phyloP scores from a whole-genome alignment of 2,329 filamentous ascomycete genomes.

The Geosmithia flava region DNA sequence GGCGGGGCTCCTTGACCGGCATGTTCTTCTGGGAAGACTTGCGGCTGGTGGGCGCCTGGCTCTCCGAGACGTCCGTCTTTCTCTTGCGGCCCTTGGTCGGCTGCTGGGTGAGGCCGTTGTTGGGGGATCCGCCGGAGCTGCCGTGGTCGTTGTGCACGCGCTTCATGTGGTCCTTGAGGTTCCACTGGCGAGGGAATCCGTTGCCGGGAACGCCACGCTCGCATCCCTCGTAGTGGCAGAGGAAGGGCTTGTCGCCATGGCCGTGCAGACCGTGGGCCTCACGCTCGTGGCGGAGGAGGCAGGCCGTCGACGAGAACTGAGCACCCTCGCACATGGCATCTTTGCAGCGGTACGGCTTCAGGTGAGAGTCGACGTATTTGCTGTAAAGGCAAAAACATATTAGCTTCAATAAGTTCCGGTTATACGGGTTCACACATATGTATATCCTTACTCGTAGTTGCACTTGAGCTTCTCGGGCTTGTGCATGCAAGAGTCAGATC shows the following conservation, averaged over 20 bases:
- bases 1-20: conserved; percentile 12
- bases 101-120: conserved; percentile 13
- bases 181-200: conserved; percentile 92
- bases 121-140: conserved; percentile 26
- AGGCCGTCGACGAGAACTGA: conserved; percentile 90
- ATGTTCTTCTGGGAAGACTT: conserved; percentile 34
- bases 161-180: conserved; percentile 94
- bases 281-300: conserved; percentile 85
- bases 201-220: conserved; percentile 72
- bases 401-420: neutral
- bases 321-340: conserved; percentile 69
- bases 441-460: conserved; percentile 80
- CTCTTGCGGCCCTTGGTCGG: conserved; percentile 42
- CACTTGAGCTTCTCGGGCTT: conserved; percentile 94
- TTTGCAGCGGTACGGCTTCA: conserved; percentile 96
- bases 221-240: conserved; percentile 79
- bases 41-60: conserved; percentile 24
- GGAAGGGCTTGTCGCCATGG: conserved; percentile 83
- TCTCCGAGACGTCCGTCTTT: conserved; percentile 38
- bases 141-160: conserved; percentile 66
- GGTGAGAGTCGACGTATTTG: conserved; percentile 93
- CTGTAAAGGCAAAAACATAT: conserved; percentile 28
- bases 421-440: neutral
- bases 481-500: conserved; percentile 63
- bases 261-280: conserved; percentile 95